Conservation (phyloP, 1,284 basidiomycete genomes). For the Ustilago nuda region DNA sequence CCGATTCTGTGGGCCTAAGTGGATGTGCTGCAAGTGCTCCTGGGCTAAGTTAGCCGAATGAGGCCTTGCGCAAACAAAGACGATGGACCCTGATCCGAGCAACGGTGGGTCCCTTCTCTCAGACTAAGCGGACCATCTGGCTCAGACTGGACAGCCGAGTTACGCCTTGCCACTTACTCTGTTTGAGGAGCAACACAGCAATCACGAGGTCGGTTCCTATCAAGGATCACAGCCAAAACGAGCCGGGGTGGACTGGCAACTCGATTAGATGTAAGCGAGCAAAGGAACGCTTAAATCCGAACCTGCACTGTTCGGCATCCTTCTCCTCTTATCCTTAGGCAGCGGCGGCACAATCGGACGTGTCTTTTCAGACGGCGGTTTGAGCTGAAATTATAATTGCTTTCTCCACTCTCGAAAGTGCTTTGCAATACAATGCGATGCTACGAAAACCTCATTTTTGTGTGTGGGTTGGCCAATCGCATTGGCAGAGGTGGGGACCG, state of each 20-base stretch:
- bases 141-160: not conserved
- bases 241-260: conserved; percentile 5
- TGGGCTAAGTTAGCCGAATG: not conserved
- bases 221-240: not conserved
- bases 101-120: not conserved
- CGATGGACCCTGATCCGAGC: not conserved
- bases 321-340: not conserved
- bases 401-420: conserved; percentile 9
- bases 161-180: not conserved
- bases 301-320: not conserved
- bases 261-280: conserved; percentile 39
- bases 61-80: not conserved
- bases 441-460: not conserved
- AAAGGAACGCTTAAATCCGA: conserved; percentile 29
- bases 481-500: not conserved
- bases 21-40: not conserved
- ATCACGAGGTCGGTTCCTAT: conserved; percentile 1
- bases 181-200: not conserved
- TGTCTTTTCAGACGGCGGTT: not conserved
- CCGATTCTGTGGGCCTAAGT: not conserved
- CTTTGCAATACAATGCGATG: conserved; percentile 16
- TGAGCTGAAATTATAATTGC: not conserved
- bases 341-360: conserved; percentile 7
- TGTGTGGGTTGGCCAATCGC: conserved; percentile 15
- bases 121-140: conserved; percentile 6